Base-by-base conservation (phyloP, 2,329 filamentous ascomycete species). In the Fusarium sp. region DNA sequence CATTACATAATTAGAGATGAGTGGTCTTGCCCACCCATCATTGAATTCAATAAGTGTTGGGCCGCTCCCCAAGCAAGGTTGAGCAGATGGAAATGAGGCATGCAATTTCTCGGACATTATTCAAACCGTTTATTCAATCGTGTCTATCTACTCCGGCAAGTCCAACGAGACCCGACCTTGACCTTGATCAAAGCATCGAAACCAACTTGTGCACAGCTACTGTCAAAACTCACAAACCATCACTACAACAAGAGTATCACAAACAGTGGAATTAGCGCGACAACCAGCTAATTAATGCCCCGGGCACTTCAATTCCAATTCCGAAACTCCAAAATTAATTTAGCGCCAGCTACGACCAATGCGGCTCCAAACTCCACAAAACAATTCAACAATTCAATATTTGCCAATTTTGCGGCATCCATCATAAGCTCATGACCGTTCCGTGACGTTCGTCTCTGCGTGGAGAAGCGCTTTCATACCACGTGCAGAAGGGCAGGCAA, bases 381-480 rank as follows among this genome's bases (percentile, higher is more conserved):
- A 23, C 31, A 34, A 34, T 11, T 34, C 16, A 36, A 31, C 28
- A 50, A 27, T 23, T 23, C 30, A 61, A 44, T 50, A 68, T 37
- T 40, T 67, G 28, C 31, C 50, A 66, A 60, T 61, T 37, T 43
- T 30, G 30, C 48, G 54, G 44, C 36, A 48, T 72, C 60, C 63
- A 65, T 75, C 73, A 70, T 73, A 55, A 64, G 53, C 47, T 76
- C 73, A 72, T 75, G 71, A 75, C 72, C 68, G 65, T 62, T 73
- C 70, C 70, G 60, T 79, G 78, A 78, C 78, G 76, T 78, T 78
- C 71, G 72, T 76, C 77, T 72, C 73, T 77, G 75, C 78, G 80
- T 82, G 79, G 80, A 81, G 80, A 83, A 83, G 80, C 80, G 77
- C 81, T 85, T 86, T 86, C 84, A 78, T 82, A 81, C 83, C 83